A percentile compares a stretch with the other conserved stretches of the same genome.
These are phyloP conservation scores for Globisporangium rhizosaccharum DNA, from an alignment of 352 stramenopile genomes.

Conservation along the genomic window DNA sequence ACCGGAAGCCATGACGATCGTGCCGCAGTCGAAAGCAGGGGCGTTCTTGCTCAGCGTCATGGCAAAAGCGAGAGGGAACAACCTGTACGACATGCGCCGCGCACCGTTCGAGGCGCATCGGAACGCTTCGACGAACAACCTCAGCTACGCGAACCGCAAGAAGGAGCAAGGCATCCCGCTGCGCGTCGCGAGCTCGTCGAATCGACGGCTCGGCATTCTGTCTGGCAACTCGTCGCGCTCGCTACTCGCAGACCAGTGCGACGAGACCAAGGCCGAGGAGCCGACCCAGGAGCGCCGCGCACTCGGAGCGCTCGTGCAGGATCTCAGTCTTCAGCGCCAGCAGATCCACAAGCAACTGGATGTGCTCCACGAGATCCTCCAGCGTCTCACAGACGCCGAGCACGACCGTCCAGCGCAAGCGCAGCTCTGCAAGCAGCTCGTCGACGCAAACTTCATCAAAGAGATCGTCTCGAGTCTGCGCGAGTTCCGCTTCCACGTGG, in stretches of 20 bases:
- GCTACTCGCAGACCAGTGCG: conserved; percentile 10
- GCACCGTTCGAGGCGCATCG: conserved; percentile 18
- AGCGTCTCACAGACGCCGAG: conserved; percentile 26
- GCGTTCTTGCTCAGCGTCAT: conserved; percentile 49
- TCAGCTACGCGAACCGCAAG: conserved; percentile 26
- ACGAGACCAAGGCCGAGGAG: conserved; percentile 16
- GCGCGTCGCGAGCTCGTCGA: conserved; percentile 12
- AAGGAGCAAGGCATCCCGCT: conserved; percentile 26
- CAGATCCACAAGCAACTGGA: conserved; percentile 33
- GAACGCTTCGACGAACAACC: conserved; percentile 14
- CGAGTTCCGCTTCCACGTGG: conserved; percentile 63
- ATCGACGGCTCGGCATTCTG: conserved; percentile 11
- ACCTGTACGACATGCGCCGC: conserved; percentile 16
- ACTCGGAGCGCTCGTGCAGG: conserved; percentile 21
- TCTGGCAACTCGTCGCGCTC: conserved; percentile 2
- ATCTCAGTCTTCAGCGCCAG: conserved; percentile 30
- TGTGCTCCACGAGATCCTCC: conserved; percentile 25
- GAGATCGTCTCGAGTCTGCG: conserved; percentile 36
- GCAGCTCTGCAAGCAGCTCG: conserved; percentile 31
- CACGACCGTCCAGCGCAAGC: conserved; percentile 17
- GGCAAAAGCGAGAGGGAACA: conserved; percentile 24
- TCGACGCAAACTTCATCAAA: conserved; percentile 33
- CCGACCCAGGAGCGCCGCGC: conserved; percentile 5
- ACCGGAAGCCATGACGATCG: conserved; percentile 4
- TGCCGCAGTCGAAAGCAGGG: conserved; percentile 50